These are phyloP conservation scores for Rhodotorula sp. DNA, from an alignment of 1,284 basidiomycete genomes.

Conservation along the genomic window DNA sequence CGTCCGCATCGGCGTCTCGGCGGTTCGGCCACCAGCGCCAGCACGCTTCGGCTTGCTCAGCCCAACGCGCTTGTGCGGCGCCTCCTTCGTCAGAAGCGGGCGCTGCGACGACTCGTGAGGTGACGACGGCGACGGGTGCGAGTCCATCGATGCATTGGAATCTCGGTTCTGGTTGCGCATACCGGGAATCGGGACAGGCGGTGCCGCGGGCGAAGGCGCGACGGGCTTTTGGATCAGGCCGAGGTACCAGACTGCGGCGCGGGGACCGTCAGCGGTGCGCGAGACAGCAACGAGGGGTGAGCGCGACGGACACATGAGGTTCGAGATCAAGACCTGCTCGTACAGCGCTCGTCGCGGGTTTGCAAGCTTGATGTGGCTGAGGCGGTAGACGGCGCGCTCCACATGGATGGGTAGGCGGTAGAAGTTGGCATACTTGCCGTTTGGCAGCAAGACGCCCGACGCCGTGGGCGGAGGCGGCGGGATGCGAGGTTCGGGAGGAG, in stretches of 20 bases:
- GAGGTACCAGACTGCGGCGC: slow-evolving; percentile 86
- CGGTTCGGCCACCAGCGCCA: slow-evolving; percentile 51
- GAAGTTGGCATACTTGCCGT: slow-evolving; percentile 60
- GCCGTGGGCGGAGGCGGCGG: slow-evolving; percentile 58
- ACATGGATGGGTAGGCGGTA: slow-evolving; percentile 95
- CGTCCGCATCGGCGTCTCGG: slow-evolving; percentile 80
- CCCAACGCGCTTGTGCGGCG: slow-evolving; percentile 41
- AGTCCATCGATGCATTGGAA: not conserved
- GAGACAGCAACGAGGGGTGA: not conserved
- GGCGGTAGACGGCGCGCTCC: slow-evolving; percentile 92
- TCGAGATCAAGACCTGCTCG: slow-evolving; percentile 97
- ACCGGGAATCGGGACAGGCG: slow-evolving; percentile 33
- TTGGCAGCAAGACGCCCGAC: slow-evolving; percentile 49
- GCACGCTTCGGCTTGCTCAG: slow-evolving; percentile 35
- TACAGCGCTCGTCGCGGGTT: slow-evolving; percentile 93
- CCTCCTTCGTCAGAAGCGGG: not conserved
- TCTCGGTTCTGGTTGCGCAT: slow-evolving; percentile 50
- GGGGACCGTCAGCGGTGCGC: not conserved
- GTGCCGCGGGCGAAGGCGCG: slow-evolving; percentile 40
- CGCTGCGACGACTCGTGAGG: slow-evolving; percentile 47
- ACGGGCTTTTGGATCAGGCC: slow-evolving; percentile 82
- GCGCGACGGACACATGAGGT: slow-evolving; percentile 57
- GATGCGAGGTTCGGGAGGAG: slow-evolving; percentile 42
- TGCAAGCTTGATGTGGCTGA: slow-evolving; percentile 94
- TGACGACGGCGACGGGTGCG: slow-evolving; percentile 14